Conservation (phyloP, 441 rosid species). For the Dalechampia spathulata region DNA sequence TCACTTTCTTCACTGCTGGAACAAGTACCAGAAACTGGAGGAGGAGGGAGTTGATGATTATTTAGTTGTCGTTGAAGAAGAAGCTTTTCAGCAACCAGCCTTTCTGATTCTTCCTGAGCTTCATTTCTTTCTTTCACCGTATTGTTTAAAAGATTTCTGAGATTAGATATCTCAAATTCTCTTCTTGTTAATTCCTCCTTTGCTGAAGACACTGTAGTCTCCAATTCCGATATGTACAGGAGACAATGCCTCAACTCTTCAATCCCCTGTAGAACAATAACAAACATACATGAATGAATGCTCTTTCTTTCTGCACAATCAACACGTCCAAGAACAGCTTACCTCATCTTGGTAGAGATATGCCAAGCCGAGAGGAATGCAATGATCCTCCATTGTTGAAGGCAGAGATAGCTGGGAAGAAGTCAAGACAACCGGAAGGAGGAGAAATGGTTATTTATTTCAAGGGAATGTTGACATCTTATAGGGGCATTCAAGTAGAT, state of each 20-base stretch:
- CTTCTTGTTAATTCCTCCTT: conserved; percentile 53
- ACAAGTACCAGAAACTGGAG: conserved; percentile 11
- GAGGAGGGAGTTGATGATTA: conserved; percentile 21
- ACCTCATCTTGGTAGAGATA: conserved; percentile 41
- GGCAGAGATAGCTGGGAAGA: not conserved
- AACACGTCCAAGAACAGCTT: not conserved
- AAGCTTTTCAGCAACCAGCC: conserved; percentile 37
- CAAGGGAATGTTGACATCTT: conserved; percentile 16
- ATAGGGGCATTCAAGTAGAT: conserved; percentile 17
- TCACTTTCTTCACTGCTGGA: conserved; percentile 29
- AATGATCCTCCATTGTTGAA: conserved; percentile 41
- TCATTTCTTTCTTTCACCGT: conserved; percentile 51
- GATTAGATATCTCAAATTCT: conserved; percentile 43
- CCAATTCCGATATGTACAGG: conserved; percentile 52
- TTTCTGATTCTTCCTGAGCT: conserved; percentile 34
- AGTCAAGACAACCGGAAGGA: not conserved
- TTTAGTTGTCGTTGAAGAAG: conserved; percentile 33
- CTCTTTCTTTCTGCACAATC: no score
- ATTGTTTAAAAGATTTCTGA: conserved; percentile 41
- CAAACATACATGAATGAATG: not conserved
- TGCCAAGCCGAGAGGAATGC: conserved; percentile 36
- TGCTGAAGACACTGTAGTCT: conserved; percentile 44
- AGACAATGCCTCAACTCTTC: conserved; percentile 53
- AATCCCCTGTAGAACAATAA: conserved; percentile 34
- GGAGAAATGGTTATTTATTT: not conserved